Evolutionary conservation across 2,329 filamentous ascomycete genomes (phyloP).

Genomic region (Emmonsiellopsis sp.): DNA sequence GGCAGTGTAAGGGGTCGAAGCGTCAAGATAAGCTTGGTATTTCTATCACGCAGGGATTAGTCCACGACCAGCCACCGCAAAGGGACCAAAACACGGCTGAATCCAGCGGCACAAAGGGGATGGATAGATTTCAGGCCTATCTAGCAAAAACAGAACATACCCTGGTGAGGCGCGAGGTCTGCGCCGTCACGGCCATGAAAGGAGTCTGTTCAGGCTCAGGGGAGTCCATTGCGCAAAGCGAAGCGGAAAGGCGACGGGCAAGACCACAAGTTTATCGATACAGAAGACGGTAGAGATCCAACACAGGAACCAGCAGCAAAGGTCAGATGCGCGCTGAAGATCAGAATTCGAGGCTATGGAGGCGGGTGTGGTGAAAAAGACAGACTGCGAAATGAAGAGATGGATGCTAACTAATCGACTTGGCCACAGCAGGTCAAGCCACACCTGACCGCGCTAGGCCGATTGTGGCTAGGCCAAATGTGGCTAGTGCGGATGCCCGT

Average conservation of each 20-base stretch:
- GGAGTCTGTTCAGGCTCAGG: conserved; percentile 82
- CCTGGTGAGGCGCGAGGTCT: conserved; percentile 49
- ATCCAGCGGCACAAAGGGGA: not conserved
- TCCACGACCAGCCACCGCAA: not conserved
- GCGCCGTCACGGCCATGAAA: conserved; percentile 79
- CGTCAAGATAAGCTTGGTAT: conserved; percentile 90
- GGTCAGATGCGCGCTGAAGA: not conserved
- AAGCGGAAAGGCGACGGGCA: not conserved
- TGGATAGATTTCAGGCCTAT: not conserved
- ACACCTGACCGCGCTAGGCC: not conserved
- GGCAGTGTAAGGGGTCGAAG: conserved; percentile 76
- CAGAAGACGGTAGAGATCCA: not conserved
- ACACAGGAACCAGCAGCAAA: not conserved
- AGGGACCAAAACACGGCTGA: not conserved
- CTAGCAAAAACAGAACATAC: conserved; percentile 21
- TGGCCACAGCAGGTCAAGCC: not conserved
- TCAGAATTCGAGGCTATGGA: not conserved
- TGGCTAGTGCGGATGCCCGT: not conserved
- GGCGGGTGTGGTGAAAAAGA: not conserved
- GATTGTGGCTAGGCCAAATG: no score
- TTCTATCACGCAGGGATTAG: conserved; percentile 44
- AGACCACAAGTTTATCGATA: not conserved
- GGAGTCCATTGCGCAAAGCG: conserved; percentile 57
- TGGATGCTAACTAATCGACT: no score
- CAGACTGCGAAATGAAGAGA: not conserved